These are phyloP conservation scores for Nematodospora valgi DNA, from an alignment of 805 yeast species.

Conservation along the genomic window DNA sequence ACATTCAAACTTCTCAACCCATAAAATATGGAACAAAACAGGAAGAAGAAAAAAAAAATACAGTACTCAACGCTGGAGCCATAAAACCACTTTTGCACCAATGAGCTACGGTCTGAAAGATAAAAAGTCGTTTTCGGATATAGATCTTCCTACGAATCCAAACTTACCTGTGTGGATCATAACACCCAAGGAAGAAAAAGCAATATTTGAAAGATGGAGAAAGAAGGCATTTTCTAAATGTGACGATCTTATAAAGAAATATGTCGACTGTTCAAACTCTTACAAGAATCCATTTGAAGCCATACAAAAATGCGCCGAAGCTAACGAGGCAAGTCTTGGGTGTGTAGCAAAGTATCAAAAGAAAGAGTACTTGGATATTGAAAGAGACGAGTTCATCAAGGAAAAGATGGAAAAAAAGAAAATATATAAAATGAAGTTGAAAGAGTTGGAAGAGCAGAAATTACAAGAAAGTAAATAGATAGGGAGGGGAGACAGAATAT, in stretches of 20 bases:
- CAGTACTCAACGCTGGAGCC: neutral
- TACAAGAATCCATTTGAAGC: slow-evolving; percentile 58
- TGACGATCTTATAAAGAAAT: slow-evolving; percentile 65
- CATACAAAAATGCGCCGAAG: slow-evolving; percentile 61
- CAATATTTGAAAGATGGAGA: slow-evolving; percentile 69
- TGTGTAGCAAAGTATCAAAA: slow-evolving; percentile 64
- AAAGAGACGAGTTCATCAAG: slow-evolving; percentile 60
- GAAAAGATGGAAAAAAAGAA: slow-evolving; percentile 41
- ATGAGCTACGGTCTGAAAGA: slow-evolving; percentile 21
- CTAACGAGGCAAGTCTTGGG: slow-evolving; percentile 53
- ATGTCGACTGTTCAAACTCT: slow-evolving; percentile 62
- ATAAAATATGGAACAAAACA: slow-evolving; percentile 2
- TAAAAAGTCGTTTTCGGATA: slow-evolving; percentile 34
- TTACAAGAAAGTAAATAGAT: neutral
- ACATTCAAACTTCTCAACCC: neutral
- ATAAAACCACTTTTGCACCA: slow-evolving; percentile 3
- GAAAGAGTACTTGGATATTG: slow-evolving; percentile 63
- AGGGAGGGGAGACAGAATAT: slow-evolving; percentile 2
- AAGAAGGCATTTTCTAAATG: slow-evolving; percentile 62
- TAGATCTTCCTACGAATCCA: slow-evolving; percentile 40
- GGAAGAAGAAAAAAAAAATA: neutral
- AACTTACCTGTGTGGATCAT: slow-evolving; percentile 71
- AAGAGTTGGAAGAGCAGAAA: slow-evolving; percentile 3
- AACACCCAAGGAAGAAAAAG: slow-evolving; percentile 73
- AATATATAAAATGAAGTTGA: slow-evolving; percentile 7